Conservation (phyloP, 768 basidiomycete genomes). For the Suillus subalutaceus region DNA sequence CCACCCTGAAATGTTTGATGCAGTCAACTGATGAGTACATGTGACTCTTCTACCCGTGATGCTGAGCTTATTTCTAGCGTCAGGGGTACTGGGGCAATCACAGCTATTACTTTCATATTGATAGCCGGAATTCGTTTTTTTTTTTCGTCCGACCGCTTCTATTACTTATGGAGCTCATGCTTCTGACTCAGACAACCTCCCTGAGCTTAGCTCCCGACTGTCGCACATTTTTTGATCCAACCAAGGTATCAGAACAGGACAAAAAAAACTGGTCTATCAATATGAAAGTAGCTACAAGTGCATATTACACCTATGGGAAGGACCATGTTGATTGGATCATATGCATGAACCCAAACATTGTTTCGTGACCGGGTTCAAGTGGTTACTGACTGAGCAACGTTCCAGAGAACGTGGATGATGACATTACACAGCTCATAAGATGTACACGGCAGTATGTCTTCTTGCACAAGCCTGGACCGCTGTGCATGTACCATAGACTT, state of each 20-base stretch:
- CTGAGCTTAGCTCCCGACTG: too few species aligned
- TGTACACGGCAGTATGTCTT: not conserved
- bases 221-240: too few species aligned
- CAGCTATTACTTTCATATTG: too few species aligned
- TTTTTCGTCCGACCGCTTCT: too few species aligned
- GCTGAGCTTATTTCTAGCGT: not conserved
- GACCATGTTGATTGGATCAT: not conserved
- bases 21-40: not conserved
- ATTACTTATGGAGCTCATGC: too few species aligned
- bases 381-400: not conserved
- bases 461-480: not conserved
- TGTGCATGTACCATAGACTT: not conserved
- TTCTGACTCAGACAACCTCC: too few species aligned
- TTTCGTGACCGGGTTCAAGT: not conserved
- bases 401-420: not conserved
- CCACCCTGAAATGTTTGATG: not conserved
- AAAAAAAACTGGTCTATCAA: too few species aligned
- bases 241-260: too few species aligned
- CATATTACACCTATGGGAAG: not conserved
- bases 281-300: too few species aligned
- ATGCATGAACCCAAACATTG: not conserved
- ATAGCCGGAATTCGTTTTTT: too few species aligned
- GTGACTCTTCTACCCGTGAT: not conserved
- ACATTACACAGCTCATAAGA: not conserved
- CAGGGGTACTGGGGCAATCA: not conserved